phyloP scores from a whole-genome alignment of 768 basidiomycete species.

The Amanita rubescens region DNA sequence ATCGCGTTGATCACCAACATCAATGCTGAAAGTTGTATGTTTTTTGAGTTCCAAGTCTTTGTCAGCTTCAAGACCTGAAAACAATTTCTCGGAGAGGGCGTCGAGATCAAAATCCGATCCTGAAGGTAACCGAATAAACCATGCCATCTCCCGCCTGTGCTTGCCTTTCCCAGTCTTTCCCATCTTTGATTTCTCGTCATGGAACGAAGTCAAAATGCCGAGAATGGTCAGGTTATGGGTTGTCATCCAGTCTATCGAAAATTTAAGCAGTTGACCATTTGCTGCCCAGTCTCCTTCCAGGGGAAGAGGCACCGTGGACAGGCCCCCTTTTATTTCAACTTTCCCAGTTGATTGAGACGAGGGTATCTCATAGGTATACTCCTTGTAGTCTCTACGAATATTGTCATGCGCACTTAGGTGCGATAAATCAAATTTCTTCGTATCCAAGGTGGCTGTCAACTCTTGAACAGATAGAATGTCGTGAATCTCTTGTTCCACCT shows the following conservation, averaged over 20 bases:
- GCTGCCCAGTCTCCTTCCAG: conserved; percentile 37
- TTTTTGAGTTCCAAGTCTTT: conserved; percentile 45
- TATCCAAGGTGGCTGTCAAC: conserved; percentile 39
- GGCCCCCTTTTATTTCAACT: conserved; percentile 52
- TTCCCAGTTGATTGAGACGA: conserved; percentile 17
- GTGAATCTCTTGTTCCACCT: conserved; percentile 16
- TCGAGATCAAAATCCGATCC: conserved; percentile 23
- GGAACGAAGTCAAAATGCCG: conserved; percentile 76
- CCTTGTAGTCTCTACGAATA: conserved; percentile 92
- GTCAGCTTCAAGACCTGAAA: conserved; percentile 51
- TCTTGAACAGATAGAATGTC: conserved; percentile 37
- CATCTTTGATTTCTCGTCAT: conserved; percentile 28
- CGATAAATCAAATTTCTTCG: conserved; percentile 62
- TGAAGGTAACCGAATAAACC: conserved; percentile 38
- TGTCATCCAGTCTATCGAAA: conserved; percentile 50
- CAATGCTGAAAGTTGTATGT: conserved; percentile 34
- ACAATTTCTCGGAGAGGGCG: conserved; percentile 41
- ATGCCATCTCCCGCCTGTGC: conserved; percentile 58
- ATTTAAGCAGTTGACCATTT: conserved; percentile 33
- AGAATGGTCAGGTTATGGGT: conserved; percentile 58
- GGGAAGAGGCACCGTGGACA: conserved; percentile 75
- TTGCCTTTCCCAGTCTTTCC: conserved; percentile 37
- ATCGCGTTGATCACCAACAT: conserved; percentile 23
- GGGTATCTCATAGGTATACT: conserved; percentile 52
- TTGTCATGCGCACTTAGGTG: conserved; percentile 68